Evolutionary conservation across 495 filamentous ascomycete species (phyloP), one percentile per base, ranked within the genome.

Genomic region (Aspergillus egyptiacus): DNA sequence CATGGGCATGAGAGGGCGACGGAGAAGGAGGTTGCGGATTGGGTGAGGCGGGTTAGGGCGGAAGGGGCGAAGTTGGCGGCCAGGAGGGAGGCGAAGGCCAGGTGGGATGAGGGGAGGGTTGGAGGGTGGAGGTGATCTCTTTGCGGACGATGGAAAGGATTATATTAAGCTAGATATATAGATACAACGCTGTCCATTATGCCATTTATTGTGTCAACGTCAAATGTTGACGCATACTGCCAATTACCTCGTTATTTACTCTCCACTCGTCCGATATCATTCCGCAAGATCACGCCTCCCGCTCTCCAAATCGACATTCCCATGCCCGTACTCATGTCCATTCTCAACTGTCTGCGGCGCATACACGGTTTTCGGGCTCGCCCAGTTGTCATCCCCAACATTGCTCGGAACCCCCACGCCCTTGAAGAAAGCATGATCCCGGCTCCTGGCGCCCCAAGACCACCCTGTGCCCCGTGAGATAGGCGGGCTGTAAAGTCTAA

Each of bases 101-200:
- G 91, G 59, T 96, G 91, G 91, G 90, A 96, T 71, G 91, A 95
- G 65, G 89, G 91, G 20, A 77, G 91, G 50, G 89, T 95, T 46
- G 90, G 91, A 1, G 91, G 91, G 0, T 96, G 91, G 91, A 76
- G 91, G 48, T 95, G 74, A 83, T 40, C 2, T 9, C 17, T 1
- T 33, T 22, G n/a, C 15, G 3, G n/a, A n/a, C n/a, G n/a, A n/a
- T n/a, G n/a, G n/a, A n/a, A n/a, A n/a, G n/a, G n/a, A 27, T 27
- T 31, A 31, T 31, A 31, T 10, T 31, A 31, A 5, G 9, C 9
- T 31, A 31, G 28, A 31, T 31, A 31, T 31, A 31, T 13, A 27
- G 24, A 27, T n/a, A n/a, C n/a, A n/a, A 14, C 18, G 41, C 30
- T 44, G 33, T n/a, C 5, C 27, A 33, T 6, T 2, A 44, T 19